Evolutionary conservation across 2,329 filamentous ascomycete genomes (phyloP), one percentile per base, ranked within the genome.

Genomic region (Apiospora aurea): DNA sequence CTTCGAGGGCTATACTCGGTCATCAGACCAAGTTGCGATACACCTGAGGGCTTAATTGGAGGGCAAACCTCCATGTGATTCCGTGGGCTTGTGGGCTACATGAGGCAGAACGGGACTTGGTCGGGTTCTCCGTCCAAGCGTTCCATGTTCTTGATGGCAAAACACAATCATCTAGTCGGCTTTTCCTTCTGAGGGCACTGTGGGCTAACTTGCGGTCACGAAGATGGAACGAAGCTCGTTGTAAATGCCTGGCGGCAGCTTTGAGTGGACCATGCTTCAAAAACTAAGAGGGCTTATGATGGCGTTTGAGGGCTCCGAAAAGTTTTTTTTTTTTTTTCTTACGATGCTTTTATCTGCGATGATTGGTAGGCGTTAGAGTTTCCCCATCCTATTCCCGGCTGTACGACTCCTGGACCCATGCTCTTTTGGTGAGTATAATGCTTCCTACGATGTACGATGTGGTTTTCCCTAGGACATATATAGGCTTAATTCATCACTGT

Each of bases 21-120:
- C 29, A 75, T 70, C 5, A 11, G 47, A 41, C 73, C 82, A 82
- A 83, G 82, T 83, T 82, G 79, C 82, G 84, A 86, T 87, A 83
- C 82, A 88, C 86, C 86, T 87, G 87, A 84, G 87, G 87, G 87
- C 85, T 86, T 85, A 78, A 83, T 80, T 77, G 75, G 80, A 77
- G 79, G 77, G 78, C 69, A 74, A 74, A 79, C 78, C 79, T 77
- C 76, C 74, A 57, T 57, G 75, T 75, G 75, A 76, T 78, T 79
- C 76, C 79, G 80, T 78, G 77, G 73, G 72, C 73, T 74, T 70
- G 71, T 70, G 73, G 71, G 70, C 70, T 41, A 21, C 24, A 72
- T 69, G 73, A 72, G 61, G 74, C 74, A 74, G 73, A 69, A 74
- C 69, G 57, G 46, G 29, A 51, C 26, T 38, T 57, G 70, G 69